Evolutionary conservation across 345 rosid genomes (phyloP), one percentile per base, ranked within the genome.

Genomic region (Gossypium ekmanianum): DNA sequence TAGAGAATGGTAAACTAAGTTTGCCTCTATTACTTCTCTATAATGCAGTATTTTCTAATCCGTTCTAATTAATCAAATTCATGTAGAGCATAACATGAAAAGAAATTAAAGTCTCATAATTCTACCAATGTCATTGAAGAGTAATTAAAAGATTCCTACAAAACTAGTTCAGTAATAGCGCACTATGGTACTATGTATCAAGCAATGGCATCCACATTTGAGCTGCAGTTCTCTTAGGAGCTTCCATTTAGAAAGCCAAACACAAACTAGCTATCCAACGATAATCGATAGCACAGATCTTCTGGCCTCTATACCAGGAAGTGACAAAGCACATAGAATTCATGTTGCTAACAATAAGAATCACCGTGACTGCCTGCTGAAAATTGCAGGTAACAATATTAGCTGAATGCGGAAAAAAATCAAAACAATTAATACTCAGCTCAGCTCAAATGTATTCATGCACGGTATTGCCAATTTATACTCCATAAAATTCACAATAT

Each of bases 131-230:
- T 55, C 44, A 51, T 26, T n/a, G 3, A 62, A 61, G 58, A 80
- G 48, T 74, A 51, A 20, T 7, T 52, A 76, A 74, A 54, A 44
- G 74, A 20, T 61, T 39, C 72, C 62, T 9, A 41, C 55, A 61
- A 71, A 80, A 56, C 54, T 34, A 39, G 34, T 34, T 71, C 56
- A 74, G 71, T 75, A 61, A 72, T 18, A 80, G 57, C 41, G 75
- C 27, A 52, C 13, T 27, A 41, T 8, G 17, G 16, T 67, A 65
- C 88, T 86, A 89, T 79, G 92, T 84, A 85, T 89, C 91, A 61
- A 87, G 86, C 81, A 91, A 77, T 70, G 93, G 90, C 82, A 86
- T 84, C 97, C 94, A 88, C 84, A 84, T 62, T 52, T 85, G 77
- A 44, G 77, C 80, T 62, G 70, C 79, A 71, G 80, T 79, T 77